These are phyloP conservation scores for Saccharomycopsis selenospora DNA, from an alignment of 805 yeast genomes.

Conservation along the genomic window DNA sequence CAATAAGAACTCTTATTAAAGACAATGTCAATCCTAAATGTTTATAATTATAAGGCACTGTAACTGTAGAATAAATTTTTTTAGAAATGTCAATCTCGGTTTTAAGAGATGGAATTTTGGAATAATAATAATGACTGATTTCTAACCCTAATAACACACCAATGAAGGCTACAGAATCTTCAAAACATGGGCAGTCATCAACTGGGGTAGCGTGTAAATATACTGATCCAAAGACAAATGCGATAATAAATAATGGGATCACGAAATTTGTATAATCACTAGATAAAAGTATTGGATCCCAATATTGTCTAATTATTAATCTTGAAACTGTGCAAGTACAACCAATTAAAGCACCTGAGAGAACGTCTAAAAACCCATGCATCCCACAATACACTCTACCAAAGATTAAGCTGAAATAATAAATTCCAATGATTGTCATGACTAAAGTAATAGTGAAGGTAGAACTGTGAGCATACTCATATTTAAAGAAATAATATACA, in stretches of 20 bases:
- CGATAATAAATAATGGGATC: constrained; percentile 33
- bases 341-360: constrained; percentile 63
- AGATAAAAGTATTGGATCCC: constrained; percentile 41
- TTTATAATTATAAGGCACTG: constrained; percentile 37
- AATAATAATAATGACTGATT: constrained; percentile 45
- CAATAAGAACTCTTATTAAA: constrained; percentile 47
- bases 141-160: constrained; percentile 82
- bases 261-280: constrained; percentile 13
- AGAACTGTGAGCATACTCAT: constrained; percentile 9
- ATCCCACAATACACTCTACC: constrained; percentile 94
- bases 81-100: constrained; percentile 21
- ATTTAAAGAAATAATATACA: constrained; percentile 23
- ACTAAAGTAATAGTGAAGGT: constrained; percentile 20
- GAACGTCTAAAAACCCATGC: constrained; percentile 86
- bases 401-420: constrained; percentile 56
- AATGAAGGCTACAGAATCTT: constrained; percentile 87
- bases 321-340: constrained; percentile 43
- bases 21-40: constrained; percentile 38
- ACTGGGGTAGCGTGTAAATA: constrained; percentile 75
- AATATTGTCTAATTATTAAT: constrained; percentile 30
- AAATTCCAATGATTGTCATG: constrained; percentile 30
- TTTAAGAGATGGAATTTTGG: constrained; percentile 23
- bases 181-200: constrained; percentile 94
- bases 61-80: constrained; percentile 27
- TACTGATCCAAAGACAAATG: constrained; percentile 42